Conservation (phyloP, 208 protist species). For the Crithidia brevicula region DNA sequence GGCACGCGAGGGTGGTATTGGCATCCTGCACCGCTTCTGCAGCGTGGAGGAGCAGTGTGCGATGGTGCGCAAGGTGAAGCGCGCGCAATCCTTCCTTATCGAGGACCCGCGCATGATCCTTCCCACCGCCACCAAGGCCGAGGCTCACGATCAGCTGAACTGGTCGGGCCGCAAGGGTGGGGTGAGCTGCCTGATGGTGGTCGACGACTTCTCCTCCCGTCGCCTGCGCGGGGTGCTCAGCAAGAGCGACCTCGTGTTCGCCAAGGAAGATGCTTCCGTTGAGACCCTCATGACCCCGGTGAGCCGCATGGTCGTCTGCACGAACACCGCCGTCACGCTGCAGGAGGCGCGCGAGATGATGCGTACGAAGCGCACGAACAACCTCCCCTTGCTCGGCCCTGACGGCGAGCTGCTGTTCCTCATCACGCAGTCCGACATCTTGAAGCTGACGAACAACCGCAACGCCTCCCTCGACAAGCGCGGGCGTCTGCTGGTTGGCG, state of each 20-base stretch:
- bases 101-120: slow-evolving; percentile 86
- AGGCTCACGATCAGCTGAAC: slow-evolving; percentile 66
- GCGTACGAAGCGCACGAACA: slow-evolving; percentile 55
- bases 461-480: slow-evolving; percentile 72
- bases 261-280: slow-evolving; percentile 43
- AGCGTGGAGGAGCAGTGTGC: slow-evolving; percentile 85
- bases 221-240: slow-evolving; percentile 73
- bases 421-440: slow-evolving; percentile 83
- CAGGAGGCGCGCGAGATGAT: slow-evolving; percentile 73
- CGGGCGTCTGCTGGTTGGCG: slow-evolving; percentile 82
- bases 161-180: slow-evolving; percentile 81
- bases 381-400: slow-evolving; percentile 71
- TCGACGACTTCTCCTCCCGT: slow-evolving; percentile 45
- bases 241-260: slow-evolving; percentile 75
- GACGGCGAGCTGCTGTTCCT: slow-evolving; percentile 74
- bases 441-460: slow-evolving; percentile 80
- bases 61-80: slow-evolving; percentile 90
- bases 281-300: slow-evolving; percentile 75
- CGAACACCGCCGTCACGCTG: slow-evolving; percentile 63
- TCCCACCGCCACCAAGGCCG: slow-evolving; percentile 53
- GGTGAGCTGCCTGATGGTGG: slow-evolving; percentile 83
- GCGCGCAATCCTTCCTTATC: slow-evolving; percentile 91
- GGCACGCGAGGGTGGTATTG: slow-evolving; percentile 90
- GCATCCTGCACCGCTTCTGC: slow-evolving; percentile 92
- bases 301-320: slow-evolving; percentile 48